Evolutionary conservation across 345 rosid genomes (phyloP).

Genomic region (Citrus medica): DNA sequence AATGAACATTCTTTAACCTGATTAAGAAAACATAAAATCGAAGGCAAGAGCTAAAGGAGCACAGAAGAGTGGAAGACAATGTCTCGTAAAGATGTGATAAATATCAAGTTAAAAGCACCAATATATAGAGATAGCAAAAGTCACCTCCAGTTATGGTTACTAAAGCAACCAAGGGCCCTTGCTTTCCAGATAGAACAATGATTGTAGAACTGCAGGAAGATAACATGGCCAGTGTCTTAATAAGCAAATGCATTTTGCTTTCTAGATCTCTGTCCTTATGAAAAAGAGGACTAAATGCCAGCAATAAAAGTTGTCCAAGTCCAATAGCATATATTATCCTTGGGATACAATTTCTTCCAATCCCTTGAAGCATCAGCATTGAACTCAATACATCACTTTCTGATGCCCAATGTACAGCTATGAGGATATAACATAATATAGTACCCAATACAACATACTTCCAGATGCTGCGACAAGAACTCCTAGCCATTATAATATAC

Average conservation of each 20-base stretch:
- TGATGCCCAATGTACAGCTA: conserved; percentile 67
- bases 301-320: conserved; percentile 52
- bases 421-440: conserved; percentile 55
- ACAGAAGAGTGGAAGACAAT: background rate
- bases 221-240: conserved; percentile 45
- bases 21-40: background rate
- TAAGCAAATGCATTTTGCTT: conserved; percentile 24
- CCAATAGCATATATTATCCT: conserved; percentile 50
- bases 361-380: conserved; percentile 33
- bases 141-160: conserved; percentile 69
- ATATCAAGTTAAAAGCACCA: background rate
- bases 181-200: conserved; percentile 72
- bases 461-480: conserved; percentile 34
- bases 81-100: background rate
- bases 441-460: conserved; percentile 51
- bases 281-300: conserved; percentile 34
- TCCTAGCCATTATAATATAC: conserved; percentile 22
- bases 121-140: conserved; percentile 9
- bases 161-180: conserved; percentile 74
- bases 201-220: conserved; percentile 80
- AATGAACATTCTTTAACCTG: background rate
- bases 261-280: conserved; percentile 20
- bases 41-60: background rate
- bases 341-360: conserved; percentile 52
- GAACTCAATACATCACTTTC: conserved; percentile 46